A percentile compares a stretch with the other conserved stretches of the same genome.
Evolutionary conservation across 2,329 filamentous ascomycete genomes (phyloP).

Genomic region (Aspergillus unguis): DNA sequence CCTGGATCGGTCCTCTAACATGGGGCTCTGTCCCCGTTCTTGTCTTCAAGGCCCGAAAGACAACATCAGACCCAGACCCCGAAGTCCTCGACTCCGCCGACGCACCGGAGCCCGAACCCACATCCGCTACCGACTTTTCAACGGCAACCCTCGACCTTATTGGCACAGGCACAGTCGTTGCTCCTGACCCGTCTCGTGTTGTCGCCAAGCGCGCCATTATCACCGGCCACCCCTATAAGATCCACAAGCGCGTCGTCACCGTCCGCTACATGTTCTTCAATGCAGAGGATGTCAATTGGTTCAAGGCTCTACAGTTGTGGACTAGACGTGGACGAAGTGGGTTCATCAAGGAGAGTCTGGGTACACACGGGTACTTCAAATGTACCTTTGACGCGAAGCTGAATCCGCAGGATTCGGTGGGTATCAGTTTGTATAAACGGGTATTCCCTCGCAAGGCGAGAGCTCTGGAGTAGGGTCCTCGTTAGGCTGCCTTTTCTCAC

Average conservation of each 20-base stretch:
- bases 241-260: constrained; percentile 96
- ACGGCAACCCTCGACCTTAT: constrained; percentile 64
- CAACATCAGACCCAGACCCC: constrained; percentile 21
- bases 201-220: constrained; percentile 92
- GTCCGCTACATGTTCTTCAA: constrained; percentile 99
- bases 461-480: constrained; percentile 39
- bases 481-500: neutral
- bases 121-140: constrained; percentile 23
- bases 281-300: constrained; percentile 91
- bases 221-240: constrained; percentile 96
- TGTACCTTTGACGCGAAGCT: constrained; percentile 95
- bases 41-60: constrained; percentile 66
- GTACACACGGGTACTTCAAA: constrained; percentile 99
- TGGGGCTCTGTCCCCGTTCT: constrained; percentile 91
- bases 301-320: constrained; percentile 94
- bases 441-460: constrained; percentile 72
- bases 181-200: constrained; percentile 70
- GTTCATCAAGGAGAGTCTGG: constrained; percentile 88
- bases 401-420: constrained; percentile 91
- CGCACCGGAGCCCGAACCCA: constrained; percentile 19
- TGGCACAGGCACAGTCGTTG: constrained; percentile 80
- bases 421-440: constrained; percentile 82
- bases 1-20: constrained; percentile 83
- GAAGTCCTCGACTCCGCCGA: constrained; percentile 45
- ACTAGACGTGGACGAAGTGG: constrained; percentile 83